phyloP scores from a whole-genome alignment of 2,329 filamentous ascomycete genomes.

The Aspergillus unguis region DNA sequence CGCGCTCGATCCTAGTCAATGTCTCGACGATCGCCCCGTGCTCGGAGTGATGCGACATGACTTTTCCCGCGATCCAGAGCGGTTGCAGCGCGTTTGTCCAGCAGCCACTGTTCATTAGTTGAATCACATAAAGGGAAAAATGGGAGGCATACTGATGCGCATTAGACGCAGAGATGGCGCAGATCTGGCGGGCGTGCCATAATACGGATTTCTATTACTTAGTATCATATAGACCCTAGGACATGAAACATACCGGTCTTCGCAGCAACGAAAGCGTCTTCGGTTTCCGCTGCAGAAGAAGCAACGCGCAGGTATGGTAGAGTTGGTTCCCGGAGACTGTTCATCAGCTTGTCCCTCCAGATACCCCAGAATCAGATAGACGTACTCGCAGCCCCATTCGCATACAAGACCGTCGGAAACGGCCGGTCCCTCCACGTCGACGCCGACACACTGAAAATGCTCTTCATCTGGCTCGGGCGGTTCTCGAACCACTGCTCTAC shows the following conservation, averaged over 20 bases:
- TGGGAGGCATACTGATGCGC: conserved; percentile 40
- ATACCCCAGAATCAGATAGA: not conserved
- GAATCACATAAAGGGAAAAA: too few species aligned
- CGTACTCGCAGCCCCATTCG: conserved; percentile 28
- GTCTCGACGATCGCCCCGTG: conserved; percentile 49
- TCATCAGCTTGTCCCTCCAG: too few species aligned
- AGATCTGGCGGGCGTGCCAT: conserved; percentile 49
- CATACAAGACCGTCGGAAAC: conserved; percentile 28
- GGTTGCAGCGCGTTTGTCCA: conserved; percentile 49
- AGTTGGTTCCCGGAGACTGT: conserved; percentile 36
- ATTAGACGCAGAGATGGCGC: conserved; percentile 46
- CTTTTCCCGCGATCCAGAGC: conserved; percentile 48
- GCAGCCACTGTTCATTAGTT: conserved; percentile 27
- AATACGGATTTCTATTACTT: conserved; percentile 38
- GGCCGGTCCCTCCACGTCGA: conserved; percentile 14
- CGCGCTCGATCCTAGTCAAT: conserved; percentile 49
- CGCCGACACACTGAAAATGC: conserved; percentile 22
- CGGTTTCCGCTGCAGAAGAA: conserved; percentile 32
- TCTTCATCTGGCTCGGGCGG: conserved; percentile 28
- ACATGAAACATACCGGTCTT: conserved; percentile 20
- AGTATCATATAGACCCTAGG: not conserved
- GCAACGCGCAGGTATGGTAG: conserved; percentile 30
- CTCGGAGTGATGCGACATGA: conserved; percentile 45
- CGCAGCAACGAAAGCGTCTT: conserved; percentile 21
- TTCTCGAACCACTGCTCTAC: conserved; percentile 44